These are phyloP conservation scores for Basidioascus undulatus DNA, from an alignment of 768 basidiomycete species.

Conservation along the genomic window DNA sequence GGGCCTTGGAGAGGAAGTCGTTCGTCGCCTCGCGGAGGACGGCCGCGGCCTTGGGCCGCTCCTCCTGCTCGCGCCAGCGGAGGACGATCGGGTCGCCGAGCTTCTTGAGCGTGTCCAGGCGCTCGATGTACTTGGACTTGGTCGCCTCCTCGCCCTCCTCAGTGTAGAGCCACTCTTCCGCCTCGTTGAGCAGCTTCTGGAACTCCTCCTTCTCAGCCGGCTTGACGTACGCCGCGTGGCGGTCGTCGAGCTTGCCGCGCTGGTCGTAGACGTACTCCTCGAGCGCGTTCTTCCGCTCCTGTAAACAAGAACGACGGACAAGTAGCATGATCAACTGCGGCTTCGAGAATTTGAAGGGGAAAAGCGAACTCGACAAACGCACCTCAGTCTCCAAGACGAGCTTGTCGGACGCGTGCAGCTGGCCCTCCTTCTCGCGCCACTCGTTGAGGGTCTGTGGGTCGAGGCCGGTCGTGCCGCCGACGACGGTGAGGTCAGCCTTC, in stretches of 20 bases:
- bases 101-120: conserved; percentile 57
- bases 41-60: conserved; percentile 44
- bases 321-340: background rate
- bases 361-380: conserved; percentile 12
- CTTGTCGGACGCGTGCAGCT: conserved; percentile 80
- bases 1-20: conserved; percentile 59
- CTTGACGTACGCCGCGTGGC: conserved; percentile 53
- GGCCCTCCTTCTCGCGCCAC: conserved; percentile 54
- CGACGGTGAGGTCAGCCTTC: conserved; percentile 60
- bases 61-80: conserved; percentile 62
- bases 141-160: conserved; percentile 88
- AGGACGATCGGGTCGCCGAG: conserved; percentile 67
- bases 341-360: background rate
- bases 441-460: conserved; percentile 38
- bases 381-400: conserved; percentile 96
- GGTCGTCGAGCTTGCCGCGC: conserved; percentile 58
- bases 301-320: background rate
- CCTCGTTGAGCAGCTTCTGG: conserved; percentile 38
- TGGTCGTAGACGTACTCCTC: conserved; percentile 93
- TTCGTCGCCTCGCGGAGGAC: conserved; percentile 71
- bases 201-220: conserved; percentile 54
- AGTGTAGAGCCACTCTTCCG: conserved; percentile 92
- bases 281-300: conserved; percentile 95
- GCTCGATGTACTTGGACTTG: conserved; percentile 77
- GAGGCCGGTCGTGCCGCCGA: conserved; percentile 37